These are phyloP conservation scores for Planoprotostelium fungivorum DNA, from an alignment of 78 protist genomes.

Conservation along the genomic window DNA sequence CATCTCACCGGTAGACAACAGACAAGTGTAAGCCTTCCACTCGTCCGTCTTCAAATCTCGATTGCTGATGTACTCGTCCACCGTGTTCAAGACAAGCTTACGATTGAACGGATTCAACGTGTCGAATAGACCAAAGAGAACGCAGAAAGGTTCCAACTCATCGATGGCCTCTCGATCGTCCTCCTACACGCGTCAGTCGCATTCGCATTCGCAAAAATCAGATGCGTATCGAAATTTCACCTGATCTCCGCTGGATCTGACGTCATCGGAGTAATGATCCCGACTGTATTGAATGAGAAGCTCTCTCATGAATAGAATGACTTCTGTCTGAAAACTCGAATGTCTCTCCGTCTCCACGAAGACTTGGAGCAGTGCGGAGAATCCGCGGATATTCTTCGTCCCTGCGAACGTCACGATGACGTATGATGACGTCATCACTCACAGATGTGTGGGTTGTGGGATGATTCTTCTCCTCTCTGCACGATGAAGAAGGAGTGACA, in stretches of 20 bases:
- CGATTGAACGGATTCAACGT: conserved; percentile 13
- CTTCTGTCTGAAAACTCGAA: not conserved
- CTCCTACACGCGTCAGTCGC: not conserved
- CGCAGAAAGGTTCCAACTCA: conserved; percentile 43
- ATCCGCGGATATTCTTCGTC: not conserved
- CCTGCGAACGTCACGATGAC: not conserved
- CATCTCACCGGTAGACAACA: conserved; percentile 3
- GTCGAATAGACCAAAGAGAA: conserved; percentile 42
- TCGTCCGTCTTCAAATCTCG: conserved; percentile 21
- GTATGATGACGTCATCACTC: not conserved
- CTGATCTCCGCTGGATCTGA: not conserved
- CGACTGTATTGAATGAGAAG: not conserved
- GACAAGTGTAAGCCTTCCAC: conserved; percentile 12
- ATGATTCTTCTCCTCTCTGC: not conserved
- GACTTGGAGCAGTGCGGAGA: not conserved
- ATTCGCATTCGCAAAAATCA: not conserved
- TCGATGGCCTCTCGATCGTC: conserved; percentile 12
- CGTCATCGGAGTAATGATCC: not conserved
- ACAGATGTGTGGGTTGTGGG: not conserved
- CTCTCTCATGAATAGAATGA: not conserved
- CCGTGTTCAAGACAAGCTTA: conserved; percentile 45
- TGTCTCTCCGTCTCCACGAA: not conserved
- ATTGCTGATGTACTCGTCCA: conserved; percentile 39
- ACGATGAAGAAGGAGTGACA: not conserved
- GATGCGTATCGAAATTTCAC: not conserved